phyloP scores from a whole-genome alignment of 1,284 basidiomycete species.

The Malassezia furfur region DNA sequence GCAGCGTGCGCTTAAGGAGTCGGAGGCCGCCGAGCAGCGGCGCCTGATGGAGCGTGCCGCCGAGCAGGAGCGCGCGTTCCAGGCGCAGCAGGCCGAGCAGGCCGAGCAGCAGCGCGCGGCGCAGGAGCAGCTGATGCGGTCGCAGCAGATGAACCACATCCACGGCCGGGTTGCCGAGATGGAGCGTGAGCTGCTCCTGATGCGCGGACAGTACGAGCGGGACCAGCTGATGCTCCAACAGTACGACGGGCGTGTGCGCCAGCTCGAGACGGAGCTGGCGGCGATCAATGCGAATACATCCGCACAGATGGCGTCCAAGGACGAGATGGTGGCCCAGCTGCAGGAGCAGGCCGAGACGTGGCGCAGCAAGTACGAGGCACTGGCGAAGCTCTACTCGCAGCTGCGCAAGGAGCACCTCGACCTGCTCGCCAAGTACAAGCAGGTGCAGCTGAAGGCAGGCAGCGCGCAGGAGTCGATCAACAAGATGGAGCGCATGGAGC shows the following conservation, averaged over 20 bases:
- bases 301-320: slow-evolving; percentile 82
- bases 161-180: slow-evolving; percentile 61
- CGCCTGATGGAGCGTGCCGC: slow-evolving; percentile 67
- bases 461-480: slow-evolving; percentile 98
- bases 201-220: slow-evolving; percentile 94
- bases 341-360: slow-evolving; percentile 94
- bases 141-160: slow-evolving; percentile 61
- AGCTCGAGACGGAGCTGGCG: slow-evolving; percentile 79
- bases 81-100: slow-evolving; percentile 76
- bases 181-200: slow-evolving; percentile 78
- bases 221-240: slow-evolving; percentile 97
- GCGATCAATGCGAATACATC: slow-evolving; percentile 70
- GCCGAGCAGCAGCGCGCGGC: slow-evolving; percentile 77
- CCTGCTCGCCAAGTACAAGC: slow-evolving; percentile 92
- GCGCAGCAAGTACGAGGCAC: slow-evolving; percentile 97
- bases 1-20: slow-evolving; percentile 68
- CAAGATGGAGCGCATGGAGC: slow-evolving; percentile 97
- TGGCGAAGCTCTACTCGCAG: slow-evolving; percentile 97
- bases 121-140: slow-evolving; percentile 70
- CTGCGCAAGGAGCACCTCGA: slow-evolving; percentile 94
- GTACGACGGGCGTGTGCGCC: slow-evolving; percentile 93
- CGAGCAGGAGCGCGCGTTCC: slow-evolving; percentile 78
- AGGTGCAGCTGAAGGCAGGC: slow-evolving; percentile 93
- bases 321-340: slow-evolving; percentile 87
- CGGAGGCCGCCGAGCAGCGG: slow-evolving; percentile 73